Evolutionary conservation across 1,139 yeast genomes (phyloP), one percentile per base, ranked within the genome.

Genomic region (Geotrichum reessii): DNA sequence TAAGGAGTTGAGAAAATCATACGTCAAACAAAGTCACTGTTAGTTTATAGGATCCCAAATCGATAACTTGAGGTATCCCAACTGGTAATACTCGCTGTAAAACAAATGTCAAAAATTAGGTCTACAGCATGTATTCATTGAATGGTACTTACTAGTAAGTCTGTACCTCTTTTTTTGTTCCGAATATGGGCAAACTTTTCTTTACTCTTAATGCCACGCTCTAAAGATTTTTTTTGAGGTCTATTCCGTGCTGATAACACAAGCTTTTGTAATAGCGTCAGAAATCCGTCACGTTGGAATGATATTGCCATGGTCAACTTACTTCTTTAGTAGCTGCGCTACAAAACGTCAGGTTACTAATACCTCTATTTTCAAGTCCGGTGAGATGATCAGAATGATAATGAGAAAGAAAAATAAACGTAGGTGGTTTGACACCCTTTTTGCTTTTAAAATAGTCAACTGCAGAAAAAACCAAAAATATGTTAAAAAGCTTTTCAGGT

Each of bases 341-440:
- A 65, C 81, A 81, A 3, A 83, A 77, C 6, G 60, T 58, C 1
- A 74, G 73, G 1, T 79, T 78, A 21, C 71, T 63, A 63, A 80
- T 81, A 4, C 72, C 64, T 47, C 66, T 67, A 47, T 74, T 70
- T 2, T 74, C 74, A 28, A 84, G 69, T 0, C 88, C 88, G 0
- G 64, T 69, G 49, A 82, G 67, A 67, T 84, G 88, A 63, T 84
- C 89, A 1, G 78, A 67, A 65, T 84, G 88, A 57, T 76, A 74
- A 65, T 84, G 88, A 1, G 86, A 77, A 12, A 84, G 73, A 3
- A 84, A 73, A 56, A 67, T 64, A 40, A 69, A 68, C 46, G 61
- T 69, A 69, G 70, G 75, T 21, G 57, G 61, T 21, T 58, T 67
- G 27, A 19, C 47, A 17, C 59, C 61, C 1, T 55, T 40, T 8